These are phyloP conservation scores for Chenopodium formosanum DNA, from an alignment of 148 eudicot species.

Conservation along the genomic window DNA sequence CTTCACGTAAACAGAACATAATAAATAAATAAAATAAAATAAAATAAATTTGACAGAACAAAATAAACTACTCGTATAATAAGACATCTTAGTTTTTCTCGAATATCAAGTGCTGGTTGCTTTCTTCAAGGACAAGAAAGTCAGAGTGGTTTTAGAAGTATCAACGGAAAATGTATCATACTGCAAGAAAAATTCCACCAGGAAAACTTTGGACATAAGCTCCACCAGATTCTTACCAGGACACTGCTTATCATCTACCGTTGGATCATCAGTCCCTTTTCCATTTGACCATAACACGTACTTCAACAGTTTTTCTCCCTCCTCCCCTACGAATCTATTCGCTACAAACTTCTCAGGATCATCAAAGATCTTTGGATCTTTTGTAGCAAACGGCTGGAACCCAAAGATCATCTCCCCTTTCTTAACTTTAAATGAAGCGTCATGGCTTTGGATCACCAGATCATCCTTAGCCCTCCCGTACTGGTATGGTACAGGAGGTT, in stretches of 20 bases:
- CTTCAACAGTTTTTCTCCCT: conserved; percentile 42
- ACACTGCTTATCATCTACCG: conserved; percentile 45
- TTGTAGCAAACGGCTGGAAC: conserved; percentile 53
- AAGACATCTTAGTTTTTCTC: too few species aligned
- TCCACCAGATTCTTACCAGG: too few species aligned
- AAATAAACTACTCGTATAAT: too few species aligned
- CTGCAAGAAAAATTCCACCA: too few species aligned
- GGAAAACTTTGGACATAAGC: too few species aligned
- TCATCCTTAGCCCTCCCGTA: conserved; percentile 54
- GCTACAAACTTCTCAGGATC: conserved; percentile 46
- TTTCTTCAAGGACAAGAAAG: too few species aligned
- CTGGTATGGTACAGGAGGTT: conserved; percentile 58
- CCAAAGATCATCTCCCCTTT: conserved; percentile 65
- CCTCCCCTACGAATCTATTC: conserved; percentile 52
- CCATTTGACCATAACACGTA: conserved; percentile 68
- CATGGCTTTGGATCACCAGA: conserved; percentile 46
- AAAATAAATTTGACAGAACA: too few species aligned
- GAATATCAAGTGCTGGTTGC: too few species aligned
- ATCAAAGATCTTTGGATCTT: conserved; percentile 46
- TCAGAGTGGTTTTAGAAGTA: too few species aligned
- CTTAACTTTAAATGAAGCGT: conserved; percentile 41
- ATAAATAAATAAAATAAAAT: too few species aligned
- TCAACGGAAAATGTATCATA: too few species aligned
- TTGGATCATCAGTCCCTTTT: conserved; percentile 47
- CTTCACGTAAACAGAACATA: too few species aligned